phyloP scores from a whole-genome alignment of 768 basidiomycete genomes.

The Lactarius psammicola region DNA sequence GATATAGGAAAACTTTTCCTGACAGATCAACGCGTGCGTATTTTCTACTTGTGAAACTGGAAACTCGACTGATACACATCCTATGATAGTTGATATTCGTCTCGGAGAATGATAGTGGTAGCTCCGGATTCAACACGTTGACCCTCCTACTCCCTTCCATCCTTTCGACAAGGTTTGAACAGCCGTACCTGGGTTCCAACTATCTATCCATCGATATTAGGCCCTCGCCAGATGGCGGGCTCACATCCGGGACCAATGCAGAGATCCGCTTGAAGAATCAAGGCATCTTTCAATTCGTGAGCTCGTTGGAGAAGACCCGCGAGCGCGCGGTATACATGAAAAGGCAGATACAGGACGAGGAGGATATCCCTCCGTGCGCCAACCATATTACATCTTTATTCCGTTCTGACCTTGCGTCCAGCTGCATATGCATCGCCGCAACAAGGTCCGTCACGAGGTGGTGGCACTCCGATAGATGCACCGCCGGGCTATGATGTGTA shows the following conservation, averaged over 20 bases:
- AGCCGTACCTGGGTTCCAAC: constrained; percentile 70
- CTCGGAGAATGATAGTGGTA: constrained; percentile 15
- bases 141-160: constrained; percentile 62
- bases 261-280: constrained; percentile 68
- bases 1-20: constrained; percentile 58
- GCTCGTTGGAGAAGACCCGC: constrained; percentile 70
- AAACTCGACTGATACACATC: background rate
- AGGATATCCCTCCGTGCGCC: constrained; percentile 63
- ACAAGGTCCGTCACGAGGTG: constrained; percentile 22
- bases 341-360: constrained; percentile 54
- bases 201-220: constrained; percentile 64
- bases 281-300: constrained; percentile 72
- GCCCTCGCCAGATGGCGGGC: constrained; percentile 64
- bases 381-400: background rate
- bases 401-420: constrained; percentile 9
- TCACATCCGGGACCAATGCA: constrained; percentile 59
- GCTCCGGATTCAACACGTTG: constrained; percentile 42
- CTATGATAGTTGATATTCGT: constrained; percentile 61
- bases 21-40: constrained; percentile 70
- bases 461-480: constrained; percentile 31
- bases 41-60: constrained; percentile 10
- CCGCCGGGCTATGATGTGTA: constrained; percentile 34
- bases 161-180: constrained; percentile 68
- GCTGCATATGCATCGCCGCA: constrained; percentile 30
- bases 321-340: constrained; percentile 76